A percentile compares a stretch with the other conserved stretches of the same genome.
Evolutionary conservation across 2,329 filamentous ascomycete species (phyloP).

Genomic region (Fusarium avenaceum): DNA sequence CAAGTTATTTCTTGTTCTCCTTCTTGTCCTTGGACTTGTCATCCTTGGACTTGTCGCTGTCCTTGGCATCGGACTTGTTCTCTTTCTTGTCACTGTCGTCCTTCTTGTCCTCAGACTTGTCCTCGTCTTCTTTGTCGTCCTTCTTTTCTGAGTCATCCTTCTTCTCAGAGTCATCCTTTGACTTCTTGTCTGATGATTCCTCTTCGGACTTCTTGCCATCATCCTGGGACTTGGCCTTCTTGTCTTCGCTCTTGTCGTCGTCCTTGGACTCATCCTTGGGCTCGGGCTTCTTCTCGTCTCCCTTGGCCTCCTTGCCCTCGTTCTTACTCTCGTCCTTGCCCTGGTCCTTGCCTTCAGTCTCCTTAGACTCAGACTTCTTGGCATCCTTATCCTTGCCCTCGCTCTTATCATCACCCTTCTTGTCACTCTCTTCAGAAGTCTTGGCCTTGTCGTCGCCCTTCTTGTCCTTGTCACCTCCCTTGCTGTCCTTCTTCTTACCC

Average conservation of each 20-base stretch:
- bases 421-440: background rate
- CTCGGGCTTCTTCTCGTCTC: constrained; percentile 3
- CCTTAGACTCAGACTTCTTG: background rate
- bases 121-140: background rate
- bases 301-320: constrained; percentile 40
- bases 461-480: constrained; percentile 39
- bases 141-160: constrained; percentile 38
- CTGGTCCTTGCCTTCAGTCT: constrained; percentile 1
- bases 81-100: constrained; percentile 2
- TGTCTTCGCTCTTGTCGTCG: constrained; percentile 39
- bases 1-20: constrained; percentile 27
- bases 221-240: constrained; percentile 30
- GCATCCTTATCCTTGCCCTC: constrained; percentile 32
- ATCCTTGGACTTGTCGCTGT: constrained; percentile 12
- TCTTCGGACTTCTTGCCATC: constrained; percentile 33
- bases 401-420: constrained; percentile 43
- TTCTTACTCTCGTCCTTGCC: constrained; percentile 3
- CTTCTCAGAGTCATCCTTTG: constrained; percentile 32
- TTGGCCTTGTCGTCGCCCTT: constrained; percentile 9
- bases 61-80: constrained; percentile 20
- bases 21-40: constrained; percentile 26
- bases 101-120: background rate
- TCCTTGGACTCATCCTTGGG: constrained; percentile 29
- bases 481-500: constrained; percentile 47
- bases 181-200: constrained; percentile 24